Percentiles rank a stretch among this genome's conserved stretches.
phyloP scores from a whole-genome alignment of 108 stramenopile species.

The Epipyxis sp. region DNA sequence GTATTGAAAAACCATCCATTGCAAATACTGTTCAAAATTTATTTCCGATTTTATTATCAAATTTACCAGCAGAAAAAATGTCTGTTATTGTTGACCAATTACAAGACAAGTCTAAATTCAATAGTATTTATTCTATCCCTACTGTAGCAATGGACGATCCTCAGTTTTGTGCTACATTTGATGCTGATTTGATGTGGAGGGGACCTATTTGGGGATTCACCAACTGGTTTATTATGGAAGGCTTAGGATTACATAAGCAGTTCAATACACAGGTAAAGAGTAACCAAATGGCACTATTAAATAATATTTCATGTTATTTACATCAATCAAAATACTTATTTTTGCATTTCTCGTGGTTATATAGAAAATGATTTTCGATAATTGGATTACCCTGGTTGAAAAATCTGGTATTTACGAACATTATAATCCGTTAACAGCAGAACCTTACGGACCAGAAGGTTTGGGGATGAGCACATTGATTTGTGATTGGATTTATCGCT shows the following conservation, averaged over 20 bases:
- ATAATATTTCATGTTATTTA: too few relatives aligned
- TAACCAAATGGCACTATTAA: too few relatives aligned
- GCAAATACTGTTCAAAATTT: constrained; percentile 25
- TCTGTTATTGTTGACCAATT: background rate
- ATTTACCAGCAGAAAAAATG: background rate
- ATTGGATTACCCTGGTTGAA: background rate
- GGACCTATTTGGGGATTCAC: constrained; percentile 27
- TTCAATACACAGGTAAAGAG: background rate
- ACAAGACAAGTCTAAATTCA: background rate
- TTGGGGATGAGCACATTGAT: constrained; percentile 29
- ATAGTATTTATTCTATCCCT: background rate
- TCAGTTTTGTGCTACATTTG: constrained; percentile 19
- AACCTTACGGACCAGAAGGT: constrained; percentile 21
- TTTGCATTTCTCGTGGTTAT: too few relatives aligned
- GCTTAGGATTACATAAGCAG: constrained; percentile 1
- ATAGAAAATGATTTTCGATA: constrained; percentile 7
- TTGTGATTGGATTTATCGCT: constrained; percentile 21
- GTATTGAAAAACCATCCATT: background rate
- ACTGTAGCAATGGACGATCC: constrained; percentile 25
- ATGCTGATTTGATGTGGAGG: constrained; percentile 17
- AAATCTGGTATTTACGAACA: constrained; percentile 1
- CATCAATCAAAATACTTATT: too few relatives aligned
- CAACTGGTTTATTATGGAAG: constrained; percentile 26
- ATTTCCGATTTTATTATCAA: background rate
- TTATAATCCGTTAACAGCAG: constrained; percentile 17